Evolutionary conservation across 1,139 yeast genomes (phyloP).

Genomic region (Petasospora rhodanensis): DNA sequence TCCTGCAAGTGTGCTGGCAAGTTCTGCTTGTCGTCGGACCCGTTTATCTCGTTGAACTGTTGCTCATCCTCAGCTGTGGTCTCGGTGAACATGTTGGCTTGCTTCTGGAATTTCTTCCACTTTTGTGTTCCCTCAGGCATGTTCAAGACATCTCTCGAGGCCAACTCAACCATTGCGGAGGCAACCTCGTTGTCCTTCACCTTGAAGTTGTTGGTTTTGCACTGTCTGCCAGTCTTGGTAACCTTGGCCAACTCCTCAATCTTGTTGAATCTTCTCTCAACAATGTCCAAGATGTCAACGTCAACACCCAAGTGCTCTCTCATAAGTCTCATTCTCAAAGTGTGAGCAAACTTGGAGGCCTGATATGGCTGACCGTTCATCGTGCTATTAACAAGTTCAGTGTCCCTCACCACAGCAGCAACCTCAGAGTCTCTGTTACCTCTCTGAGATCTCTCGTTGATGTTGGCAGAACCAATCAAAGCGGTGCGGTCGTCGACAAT

Average conservation of each 20-base stretch:
- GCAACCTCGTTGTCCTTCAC: conserved; percentile 33
- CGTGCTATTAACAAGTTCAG: conserved; percentile 62
- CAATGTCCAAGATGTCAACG: conserved; percentile 80
- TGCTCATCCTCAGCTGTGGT: too few relatives aligned
- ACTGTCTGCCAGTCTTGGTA: conserved; percentile 17
- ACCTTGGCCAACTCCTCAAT: conserved; percentile 54
- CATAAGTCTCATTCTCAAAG: conserved; percentile 86
- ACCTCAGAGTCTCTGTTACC: conserved; percentile 94
- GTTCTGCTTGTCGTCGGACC: conserved; percentile 30
- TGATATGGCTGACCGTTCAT: conserved; percentile 81
- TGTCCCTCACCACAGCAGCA: conserved; percentile 83
- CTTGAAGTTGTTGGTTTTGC: conserved; percentile 29
- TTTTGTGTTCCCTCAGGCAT: conserved; percentile 39
- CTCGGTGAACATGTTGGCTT: too few relatives aligned
- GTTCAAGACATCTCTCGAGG: conserved; percentile 60
- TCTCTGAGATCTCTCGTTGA: conserved; percentile 92
- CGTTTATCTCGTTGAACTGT: conserved; percentile 21
- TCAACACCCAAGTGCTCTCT: conserved; percentile 94
- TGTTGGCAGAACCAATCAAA: conserved; percentile 93
- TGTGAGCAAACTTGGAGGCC: conserved; percentile 88
- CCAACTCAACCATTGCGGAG: conserved; percentile 73
- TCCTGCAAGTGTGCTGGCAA: conserved; percentile 24
- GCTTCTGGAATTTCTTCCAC: conserved; percentile 41
- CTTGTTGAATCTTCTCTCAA: conserved; percentile 68
- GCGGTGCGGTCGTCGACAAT: conserved; percentile 93